These are phyloP conservation scores for Pulicaria dysenterica DNA, from an alignment of 129 eudicot species.

Conservation along the genomic window DNA sequence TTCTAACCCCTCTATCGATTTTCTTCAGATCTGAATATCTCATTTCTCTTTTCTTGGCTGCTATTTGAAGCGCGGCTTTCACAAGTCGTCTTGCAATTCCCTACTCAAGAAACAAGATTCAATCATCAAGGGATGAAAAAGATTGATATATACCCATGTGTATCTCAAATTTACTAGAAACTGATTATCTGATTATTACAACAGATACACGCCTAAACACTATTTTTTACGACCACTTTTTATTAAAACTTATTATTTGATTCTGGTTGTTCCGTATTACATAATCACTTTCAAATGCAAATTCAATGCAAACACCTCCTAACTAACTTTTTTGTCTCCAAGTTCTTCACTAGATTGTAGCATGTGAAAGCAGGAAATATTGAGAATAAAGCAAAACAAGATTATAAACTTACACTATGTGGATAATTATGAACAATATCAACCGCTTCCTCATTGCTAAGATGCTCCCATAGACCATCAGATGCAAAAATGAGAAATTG, in stretches of 20 bases:
- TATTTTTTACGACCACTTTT: neutral
- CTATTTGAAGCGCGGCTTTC: constrained; percentile 72
- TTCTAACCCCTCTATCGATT: constrained; percentile 89
- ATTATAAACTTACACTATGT: constrained; percentile 56
- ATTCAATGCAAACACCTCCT: neutral
- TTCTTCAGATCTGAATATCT: constrained; percentile 91
- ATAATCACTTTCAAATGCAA: neutral
- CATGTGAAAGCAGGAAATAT: neutral
- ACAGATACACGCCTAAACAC: neutral
- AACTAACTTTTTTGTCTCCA: neutral
- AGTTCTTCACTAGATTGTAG: neutral
- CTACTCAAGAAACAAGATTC: constrained; percentile 35
- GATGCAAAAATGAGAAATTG: constrained; percentile 91
- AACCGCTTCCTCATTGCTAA: constrained; percentile 88
- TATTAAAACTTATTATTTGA: constrained; percentile 3
- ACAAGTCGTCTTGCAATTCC: constrained; percentile 84
- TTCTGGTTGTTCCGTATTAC: neutral
- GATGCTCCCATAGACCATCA: constrained; percentile 98
- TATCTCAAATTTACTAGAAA: too few relatives aligned
- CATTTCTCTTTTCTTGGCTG: constrained; percentile 97
- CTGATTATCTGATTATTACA: too few relatives aligned
- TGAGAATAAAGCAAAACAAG: neutral
- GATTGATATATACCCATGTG: too few relatives aligned
- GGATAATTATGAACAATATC: constrained; percentile 72
- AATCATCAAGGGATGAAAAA: too few relatives aligned